Base-by-base conservation (phyloP, 371 early-diverging fungal genomes). In the Rhizopus arrhizus region DNA sequence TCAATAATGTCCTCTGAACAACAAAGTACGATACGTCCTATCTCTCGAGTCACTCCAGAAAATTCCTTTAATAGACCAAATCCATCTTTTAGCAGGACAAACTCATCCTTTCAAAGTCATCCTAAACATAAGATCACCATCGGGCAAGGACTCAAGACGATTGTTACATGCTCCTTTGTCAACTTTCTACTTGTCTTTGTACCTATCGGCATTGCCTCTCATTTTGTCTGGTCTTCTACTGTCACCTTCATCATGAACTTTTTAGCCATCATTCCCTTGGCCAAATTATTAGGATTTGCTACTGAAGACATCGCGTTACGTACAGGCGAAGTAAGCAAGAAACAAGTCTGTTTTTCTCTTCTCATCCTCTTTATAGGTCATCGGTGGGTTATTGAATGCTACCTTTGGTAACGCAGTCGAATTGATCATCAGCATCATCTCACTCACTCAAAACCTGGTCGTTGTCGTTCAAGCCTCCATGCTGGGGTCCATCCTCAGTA, bases 361-460 rank as follows among this genome's bases (percentile, higher is more conserved):
- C 48, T 7, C 13, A 10, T 41, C 55, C 35, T 31, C 36, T 12
- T 36, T 36, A 4, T 56, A 82, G 81, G 85, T 91, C n/a, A 78
- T 95, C 32, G 95, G 95, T 47, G 95, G 91, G 12, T 78, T 95
- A 22, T 68, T 95, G 42, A 94, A 94, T 67, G 95, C 92, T 0
- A 89, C 93, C 7, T 88, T 93, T 81, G 85, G 95, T 69, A 73
- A 95, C 59, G 91, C 92, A 3, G 92, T 95, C 10, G 97, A 96
- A 70, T 64, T 93, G 59, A 84, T 92, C 43, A 78, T 93, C 43
- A 85, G 87, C 10, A 78, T 95, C 41, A 72, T 95, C 59, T 92
- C 95, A 0, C 72, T 96, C 34, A 79, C 80, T 0, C 72, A 89
- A 55, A 89, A 89, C 52, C 74, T 93, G 49, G 76, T 94, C 3